These are phyloP conservation scores for Corniculantispora saksenae DNA, from an alignment of 2,329 filamentous ascomycete genomes.

Conservation along the genomic window DNA sequence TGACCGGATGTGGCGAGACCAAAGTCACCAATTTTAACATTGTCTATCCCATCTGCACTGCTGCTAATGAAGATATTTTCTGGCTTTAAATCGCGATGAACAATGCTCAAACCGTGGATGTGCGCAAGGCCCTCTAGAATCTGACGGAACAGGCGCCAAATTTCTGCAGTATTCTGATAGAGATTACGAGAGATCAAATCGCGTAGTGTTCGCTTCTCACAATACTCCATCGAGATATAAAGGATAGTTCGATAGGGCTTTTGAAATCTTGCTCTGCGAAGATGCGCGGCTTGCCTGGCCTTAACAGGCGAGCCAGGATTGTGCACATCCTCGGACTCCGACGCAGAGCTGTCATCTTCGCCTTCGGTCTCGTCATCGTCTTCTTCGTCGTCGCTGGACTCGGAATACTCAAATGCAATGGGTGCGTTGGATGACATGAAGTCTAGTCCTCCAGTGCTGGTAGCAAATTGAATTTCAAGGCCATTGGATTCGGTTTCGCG, in stretches of 20 bases:
- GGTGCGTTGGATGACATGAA: slow-evolving; percentile 88
- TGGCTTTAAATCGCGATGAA: slow-evolving; percentile 93
- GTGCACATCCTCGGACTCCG: slow-evolving; percentile 35
- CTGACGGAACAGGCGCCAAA: slow-evolving; percentile 89
- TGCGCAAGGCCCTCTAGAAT: slow-evolving; percentile 87
- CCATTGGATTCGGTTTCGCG: slow-evolving; percentile 41
- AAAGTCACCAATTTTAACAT: slow-evolving; percentile 96
- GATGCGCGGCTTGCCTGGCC: slow-evolving; percentile 31
- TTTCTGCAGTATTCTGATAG: slow-evolving; percentile 71
- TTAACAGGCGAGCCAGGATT: slow-evolving; percentile 33
- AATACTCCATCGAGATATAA: slow-evolving; percentile 99
- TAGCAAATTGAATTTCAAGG: slow-evolving; percentile 59
- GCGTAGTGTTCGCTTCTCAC: slow-evolving; percentile 87
- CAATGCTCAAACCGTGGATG: slow-evolving; percentile 87
- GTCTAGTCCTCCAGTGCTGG: slow-evolving; percentile 80
- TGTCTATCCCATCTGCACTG: slow-evolving; percentile 71
- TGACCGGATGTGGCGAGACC: slow-evolving; percentile 90
- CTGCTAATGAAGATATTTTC: slow-evolving; percentile 90
- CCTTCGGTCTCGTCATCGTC: slow-evolving; percentile 48
- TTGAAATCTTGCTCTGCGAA: slow-evolving; percentile 41
- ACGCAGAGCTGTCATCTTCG: slow-evolving; percentile 40
- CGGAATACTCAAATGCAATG: slow-evolving; percentile 75
- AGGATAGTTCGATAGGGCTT: slow-evolving; percentile 69
- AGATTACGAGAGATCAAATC: slow-evolving; percentile 81
- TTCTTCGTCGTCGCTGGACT: slow-evolving; percentile 46